Percentiles rank a stretch among this genome's conserved stretches.
These are phyloP conservation scores for Eleusine indica DNA, from an alignment of 176 grass and related monocot species.

Conservation along the genomic window DNA sequence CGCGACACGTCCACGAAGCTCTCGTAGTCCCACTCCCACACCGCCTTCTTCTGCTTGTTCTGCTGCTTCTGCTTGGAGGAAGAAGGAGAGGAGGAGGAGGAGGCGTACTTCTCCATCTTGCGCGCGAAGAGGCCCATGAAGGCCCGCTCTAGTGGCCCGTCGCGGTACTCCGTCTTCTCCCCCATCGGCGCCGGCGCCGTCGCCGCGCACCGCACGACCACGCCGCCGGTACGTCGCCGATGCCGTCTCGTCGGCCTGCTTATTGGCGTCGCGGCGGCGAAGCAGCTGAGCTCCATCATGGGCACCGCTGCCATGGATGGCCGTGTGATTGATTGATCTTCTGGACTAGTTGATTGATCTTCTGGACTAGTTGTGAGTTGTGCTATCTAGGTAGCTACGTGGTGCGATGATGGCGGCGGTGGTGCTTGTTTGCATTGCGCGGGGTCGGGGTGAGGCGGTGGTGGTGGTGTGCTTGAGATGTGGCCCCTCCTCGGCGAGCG, in stretches of 20 bases:
- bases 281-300: conserved; percentile 28
- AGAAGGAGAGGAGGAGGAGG: background rate
- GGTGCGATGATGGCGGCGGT: background rate
- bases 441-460: conserved; percentile 26
- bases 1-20: conserved; percentile 91
- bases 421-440: background rate
- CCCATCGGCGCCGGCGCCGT: conserved; percentile 79
- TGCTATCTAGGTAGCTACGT: background rate
- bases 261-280: conserved; percentile 13
- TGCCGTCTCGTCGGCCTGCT: background rate
- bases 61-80: background rate
- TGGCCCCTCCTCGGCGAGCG: background rate
- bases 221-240: background rate
- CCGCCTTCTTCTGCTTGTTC: conserved; percentile 36
- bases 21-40: conserved; percentile 92
- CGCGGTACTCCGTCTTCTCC: conserved; percentile 85
- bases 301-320: background rate
- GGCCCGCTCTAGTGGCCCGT: conserved; percentile 72
- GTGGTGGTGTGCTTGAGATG: background rate
- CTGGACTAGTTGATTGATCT: too few species aligned
- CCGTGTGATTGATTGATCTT: background rate
- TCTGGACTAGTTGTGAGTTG: background rate
- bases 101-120: conserved; percentile 88
- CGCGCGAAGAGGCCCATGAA: conserved; percentile 89
- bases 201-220: conserved; percentile 52